Base-by-base conservation (phyloP, 108 stramenopile genomes). In the Stephanodiscus minutulus region DNA sequence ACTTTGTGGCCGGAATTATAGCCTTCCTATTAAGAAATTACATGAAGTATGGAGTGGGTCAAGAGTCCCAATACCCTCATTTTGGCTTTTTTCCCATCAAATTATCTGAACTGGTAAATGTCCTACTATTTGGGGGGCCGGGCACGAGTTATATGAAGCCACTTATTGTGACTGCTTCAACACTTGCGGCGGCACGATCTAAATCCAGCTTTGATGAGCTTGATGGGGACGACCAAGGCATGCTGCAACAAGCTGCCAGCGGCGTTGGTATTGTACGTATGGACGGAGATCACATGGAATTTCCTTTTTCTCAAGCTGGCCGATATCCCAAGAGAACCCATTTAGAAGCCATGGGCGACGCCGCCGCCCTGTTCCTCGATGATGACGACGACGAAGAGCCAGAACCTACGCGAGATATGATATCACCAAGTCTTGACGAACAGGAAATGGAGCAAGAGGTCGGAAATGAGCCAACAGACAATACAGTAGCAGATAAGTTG, bases 291-390 rank as follows among this genome's bases (percentile, higher is more conserved):
- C 87, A 93, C 52, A 52, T 82, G 29, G 92, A 93, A 59, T 93
- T 93, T 64, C 92, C 92, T 7, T 93, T 93, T 60, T 93, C 92
- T 18, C 86, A 93, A 29, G 66, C 81, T 44, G 81, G 74, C 33
- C 80, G 83, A 10, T 90, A 93, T 70, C 86, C 83, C n/a, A 88
- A 90, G 52, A 83, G 77, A 61, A 74, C 85, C 25, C 79, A 88
- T 29, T 76, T 82, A 0, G 86, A 90, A 55, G 83, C 86, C 1
- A 74, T 88, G 39, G 88, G 79, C 9, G 76, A 82, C 69, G 61
- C 77, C 24, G 66, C 83, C 20, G 37, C 82, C 37, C 64, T 66
- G 44, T 69, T 77, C 43, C 75, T 58, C 9, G 67, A 68, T 37
- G 74, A 76, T 22, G 74, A 54, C 12, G 67, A 76, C 22, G 74